Evolutionary conservation across 345 rosid genomes (phyloP).

Genomic region (Pistacia atlantica): DNA sequence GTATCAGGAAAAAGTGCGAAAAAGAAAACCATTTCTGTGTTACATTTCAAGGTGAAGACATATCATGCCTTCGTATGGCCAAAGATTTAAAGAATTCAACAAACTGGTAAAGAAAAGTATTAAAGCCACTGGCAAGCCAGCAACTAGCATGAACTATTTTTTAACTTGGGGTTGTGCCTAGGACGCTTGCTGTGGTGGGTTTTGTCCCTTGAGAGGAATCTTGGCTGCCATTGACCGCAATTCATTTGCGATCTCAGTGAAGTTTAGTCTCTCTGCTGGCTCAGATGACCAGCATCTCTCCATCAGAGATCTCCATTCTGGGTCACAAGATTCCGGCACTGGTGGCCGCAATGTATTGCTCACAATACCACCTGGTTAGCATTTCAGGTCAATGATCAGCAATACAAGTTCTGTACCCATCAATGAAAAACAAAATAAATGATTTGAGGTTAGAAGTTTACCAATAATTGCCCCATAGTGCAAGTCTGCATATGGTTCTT

Average conservation of each 20-base stretch:
- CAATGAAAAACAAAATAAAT: neutral
- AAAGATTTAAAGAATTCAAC: neutral
- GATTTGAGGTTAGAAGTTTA: constrained; percentile 5
- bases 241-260: constrained; percentile 51
- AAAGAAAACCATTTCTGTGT: neutral
- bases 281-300: constrained; percentile 81
- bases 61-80: neutral
- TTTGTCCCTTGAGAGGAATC: constrained; percentile 52
- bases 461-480: constrained; percentile 79
- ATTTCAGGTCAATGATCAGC: constrained; percentile 4
- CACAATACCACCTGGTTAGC: constrained; percentile 60
- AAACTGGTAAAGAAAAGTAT: neutral
- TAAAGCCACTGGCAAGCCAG: neutral
- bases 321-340: constrained; percentile 58
- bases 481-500: constrained; percentile 69
- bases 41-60: neutral
- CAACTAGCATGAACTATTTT: constrained; percentile 19
- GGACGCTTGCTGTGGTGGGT: constrained; percentile 23
- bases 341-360: constrained; percentile 68
- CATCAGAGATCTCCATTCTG: constrained; percentile 67
- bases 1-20: neutral
- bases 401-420: neutral
- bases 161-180: constrained; percentile 20
- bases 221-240: constrained; percentile 55
- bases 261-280: constrained; percentile 64